Base-by-base conservation (phyloP, 495 filamentous ascomycete genomes). In the Aspergillus wentii region DNA sequence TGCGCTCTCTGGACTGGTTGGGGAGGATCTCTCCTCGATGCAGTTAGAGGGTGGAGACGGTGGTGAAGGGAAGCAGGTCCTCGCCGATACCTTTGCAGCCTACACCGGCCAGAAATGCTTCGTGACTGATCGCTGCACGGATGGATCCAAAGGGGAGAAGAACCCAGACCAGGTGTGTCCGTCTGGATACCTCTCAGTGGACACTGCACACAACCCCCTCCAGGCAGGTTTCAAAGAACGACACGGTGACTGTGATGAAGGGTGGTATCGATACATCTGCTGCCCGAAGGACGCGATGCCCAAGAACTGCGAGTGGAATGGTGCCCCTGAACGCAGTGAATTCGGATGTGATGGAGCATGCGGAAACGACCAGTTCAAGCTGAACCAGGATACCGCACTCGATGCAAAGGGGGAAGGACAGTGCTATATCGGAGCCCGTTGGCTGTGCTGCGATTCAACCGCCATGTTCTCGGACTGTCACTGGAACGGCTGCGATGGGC, bases 191-290 rank as follows among this genome's bases (percentile, higher is more conserved):
- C 17, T 35, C 25, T n/a, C n/a, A n/a, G n/a, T n/a, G n/a, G 17
- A 38, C 1, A 59, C 52, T 13, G 52, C 49, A 14, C 55, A 59
- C 33, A 27, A 38, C 13, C 52, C 52, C 4, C 9, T 46, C 8
- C 55, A 59, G 35, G 19, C 29, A 28, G 22, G 10, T 38, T 29
- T n/a, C n/a, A n/a, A n/a, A n/a, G n/a, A n/a, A n/a, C n/a, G n/a
- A n/a, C n/a, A n/a, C n/a, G n/a, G n/a, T n/a, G n/a, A n/a, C n/a
- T n/a, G n/a, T n/a, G n/a, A n/a, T n/a, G 25, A 36, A 25, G 48
- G 52, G 2, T 57, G 40, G 43, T 64, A 40, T 19, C 51, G 49
- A 8, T 42, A 58, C 43, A 59, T 61, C 20, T 64, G 57, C 44
- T 64, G 60, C 44, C 57, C 57, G 1, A 56, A 20, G 11, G 31